Base-by-base conservation (phyloP, 148 eudicot genomes). In the Amaranthus palmeri region DNA sequence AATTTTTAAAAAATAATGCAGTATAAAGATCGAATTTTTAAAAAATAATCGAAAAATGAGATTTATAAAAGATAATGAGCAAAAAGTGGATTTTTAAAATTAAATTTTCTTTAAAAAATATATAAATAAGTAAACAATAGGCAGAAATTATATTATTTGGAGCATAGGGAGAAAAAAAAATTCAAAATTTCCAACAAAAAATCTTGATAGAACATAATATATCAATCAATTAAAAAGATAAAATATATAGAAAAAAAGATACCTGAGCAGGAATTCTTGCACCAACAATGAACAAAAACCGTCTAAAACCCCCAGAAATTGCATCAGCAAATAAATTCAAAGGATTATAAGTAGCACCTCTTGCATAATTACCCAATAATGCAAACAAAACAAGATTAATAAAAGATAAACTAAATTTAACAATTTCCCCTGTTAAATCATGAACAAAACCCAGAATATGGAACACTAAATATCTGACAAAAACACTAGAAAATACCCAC, bases 211-310 rank as follows among this genome's bases (percentile, higher is more conserved):
- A 25, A 25, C 36, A 25, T 25, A 25, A 25, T 25, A 1, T 25
- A 25, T 2, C 36, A 25, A 25, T 25, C 2, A 25, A 25, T 25
- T n/a, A n/a, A n/a, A n/a, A n/a, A 25, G 36, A 25, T 25, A 25
- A 12, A 10, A 51, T 13, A 17, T 12, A 7, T 5, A 1, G n/a
- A 12, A 75, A 9, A 79, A 65, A 73, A 15, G 3, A 75, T 25
- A 92, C 98, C 98, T 93, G 96, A 64, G 89, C 90, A 70, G 98
- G 98, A 56, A 90, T 93, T 78, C 98, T 82, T 13, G 85, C 92
- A 41, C 90, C 90, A 77, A 88, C 57, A 61, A 78, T 79, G 85
- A 93, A 85, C 69, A 93, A 78, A 74, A 90, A 86, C 36, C 54
- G 71, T 5, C 60, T 54, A 65, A 86, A 90, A 79, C 82, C 87